phyloP scores from a whole-genome alignment of 2,329 filamentous ascomycete genomes.

The Aspergillus ochraceoroseus region DNA sequence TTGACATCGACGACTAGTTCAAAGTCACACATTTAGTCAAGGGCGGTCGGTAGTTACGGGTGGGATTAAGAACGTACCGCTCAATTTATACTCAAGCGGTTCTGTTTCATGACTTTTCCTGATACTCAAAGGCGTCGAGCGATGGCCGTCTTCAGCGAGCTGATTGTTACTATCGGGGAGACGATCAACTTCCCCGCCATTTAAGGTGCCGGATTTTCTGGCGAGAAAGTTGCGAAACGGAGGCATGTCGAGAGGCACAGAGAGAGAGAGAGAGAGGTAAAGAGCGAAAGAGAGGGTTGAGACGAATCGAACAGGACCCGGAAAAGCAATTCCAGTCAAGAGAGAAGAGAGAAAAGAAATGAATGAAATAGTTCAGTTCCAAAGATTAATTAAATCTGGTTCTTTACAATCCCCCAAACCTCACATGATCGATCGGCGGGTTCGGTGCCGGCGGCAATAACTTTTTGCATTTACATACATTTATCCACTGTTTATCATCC shows the following conservation, averaged over 20 bases:
- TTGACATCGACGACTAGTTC: conserved; percentile 84
- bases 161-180: conserved; percentile 53
- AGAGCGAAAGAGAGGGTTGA: neutral
- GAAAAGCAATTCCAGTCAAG: too few relatives aligned
- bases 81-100: conserved; percentile 72
- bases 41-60: neutral
- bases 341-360: neutral
- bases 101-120: conserved; percentile 61
- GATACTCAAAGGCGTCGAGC: conserved; percentile 51
- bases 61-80: conserved; percentile 52
- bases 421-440: conserved; percentile 24
- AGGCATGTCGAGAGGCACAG: conserved; percentile 52
- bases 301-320: too few relatives aligned
- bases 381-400: too few relatives aligned
- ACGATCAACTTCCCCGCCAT: conserved; percentile 34
- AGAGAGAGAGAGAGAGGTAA: too few relatives aligned
- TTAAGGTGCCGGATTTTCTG: conserved; percentile 51
- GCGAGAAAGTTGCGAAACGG: conserved; percentile 67
- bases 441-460: conserved; percentile 16
- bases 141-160: conserved; percentile 44
- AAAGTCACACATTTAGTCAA: conserved; percentile 27
- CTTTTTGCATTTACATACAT: too few relatives aligned
- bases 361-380: neutral
- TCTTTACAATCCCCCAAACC: conserved; percentile 1
- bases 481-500: too few relatives aligned